These are phyloP conservation scores for Kodamaea restingae DNA, from an alignment of 805 yeast genomes.

Conservation along the genomic window DNA sequence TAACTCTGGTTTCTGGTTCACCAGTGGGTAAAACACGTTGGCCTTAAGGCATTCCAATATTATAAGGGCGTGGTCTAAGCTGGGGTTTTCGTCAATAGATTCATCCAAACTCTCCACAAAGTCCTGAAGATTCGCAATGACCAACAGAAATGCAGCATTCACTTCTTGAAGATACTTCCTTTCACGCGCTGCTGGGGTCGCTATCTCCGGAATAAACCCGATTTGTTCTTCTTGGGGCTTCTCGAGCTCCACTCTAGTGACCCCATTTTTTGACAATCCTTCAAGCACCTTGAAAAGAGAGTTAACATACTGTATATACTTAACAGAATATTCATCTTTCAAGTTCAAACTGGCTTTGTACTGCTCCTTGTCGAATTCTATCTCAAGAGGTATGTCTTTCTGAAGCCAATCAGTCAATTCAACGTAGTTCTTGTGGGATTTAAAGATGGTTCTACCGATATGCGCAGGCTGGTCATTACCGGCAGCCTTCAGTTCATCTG, in stretches of 20 bases:
- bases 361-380: constrained; percentile 42
- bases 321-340: constrained; percentile 33
- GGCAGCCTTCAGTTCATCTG: constrained; percentile 10
- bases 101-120: constrained; percentile 25
- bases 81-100: constrained; percentile 20
- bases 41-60: constrained; percentile 59
- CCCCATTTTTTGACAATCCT: constrained; percentile 18
- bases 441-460: constrained; percentile 8
- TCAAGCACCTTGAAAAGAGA: constrained; percentile 52
- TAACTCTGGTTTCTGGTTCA: constrained; percentile 39
- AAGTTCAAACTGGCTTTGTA: constrained; percentile 30
- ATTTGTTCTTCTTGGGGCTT: constrained; percentile 24
- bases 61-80: constrained; percentile 41
- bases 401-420: constrained; percentile 47
- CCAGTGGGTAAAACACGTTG: constrained; percentile 38
- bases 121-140: constrained; percentile 26
- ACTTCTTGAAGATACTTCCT: constrained; percentile 9
- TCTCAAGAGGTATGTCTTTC: constrained; percentile 30
- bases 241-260: constrained; percentile 13
- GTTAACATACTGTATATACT: constrained; percentile 46
- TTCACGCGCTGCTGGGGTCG: constrained; percentile 6
- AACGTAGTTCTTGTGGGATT: constrained; percentile 23
- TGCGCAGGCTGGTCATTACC: constrained; percentile 1
- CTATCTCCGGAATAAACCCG: constrained; percentile 26
- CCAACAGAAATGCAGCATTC: constrained; percentile 23